phyloP scores from a whole-genome alignment of 2,329 filamentous ascomycete species.

The Sclerotinia sclerotiorum region DNA sequence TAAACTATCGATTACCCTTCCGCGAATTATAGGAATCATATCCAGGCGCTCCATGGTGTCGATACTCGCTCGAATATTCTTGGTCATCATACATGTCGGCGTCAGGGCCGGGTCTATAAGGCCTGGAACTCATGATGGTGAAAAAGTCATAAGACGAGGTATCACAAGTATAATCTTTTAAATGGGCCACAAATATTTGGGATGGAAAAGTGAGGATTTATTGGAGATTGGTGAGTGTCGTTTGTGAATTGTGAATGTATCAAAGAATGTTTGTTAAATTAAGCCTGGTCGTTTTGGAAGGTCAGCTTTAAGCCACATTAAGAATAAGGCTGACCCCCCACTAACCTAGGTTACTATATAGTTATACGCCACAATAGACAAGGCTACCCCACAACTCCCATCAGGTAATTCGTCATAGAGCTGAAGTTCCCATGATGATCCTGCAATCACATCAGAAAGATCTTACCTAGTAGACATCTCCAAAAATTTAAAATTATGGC shows the following conservation, averaged over 20 bases:
- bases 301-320: constrained; percentile 4
- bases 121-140: constrained; percentile 18
- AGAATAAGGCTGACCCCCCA: constrained; percentile 1
- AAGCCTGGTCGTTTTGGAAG: neutral
- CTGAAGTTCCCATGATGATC: neutral
- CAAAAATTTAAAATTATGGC: constrained; percentile 26
- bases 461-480: constrained; percentile 1
- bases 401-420: neutral
- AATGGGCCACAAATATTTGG: neutral
- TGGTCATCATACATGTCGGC: constrained; percentile 49
- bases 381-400: constrained; percentile 1
- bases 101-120: constrained; percentile 27
- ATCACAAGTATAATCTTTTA: neutral
- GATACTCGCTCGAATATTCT: constrained; percentile 32
- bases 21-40: constrained; percentile 38
- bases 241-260: neutral
- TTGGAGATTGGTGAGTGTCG: neutral
- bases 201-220: neutral
- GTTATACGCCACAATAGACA: neutral
- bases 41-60: constrained; percentile 30
- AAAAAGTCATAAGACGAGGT: neutral
- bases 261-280: neutral
- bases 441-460: neutral
- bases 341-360: neutral
- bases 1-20: constrained; percentile 43